These are phyloP conservation scores for Metschnikowia corniflorae DNA, from an alignment of 805 yeast genomes.

Conservation along the genomic window DNA sequence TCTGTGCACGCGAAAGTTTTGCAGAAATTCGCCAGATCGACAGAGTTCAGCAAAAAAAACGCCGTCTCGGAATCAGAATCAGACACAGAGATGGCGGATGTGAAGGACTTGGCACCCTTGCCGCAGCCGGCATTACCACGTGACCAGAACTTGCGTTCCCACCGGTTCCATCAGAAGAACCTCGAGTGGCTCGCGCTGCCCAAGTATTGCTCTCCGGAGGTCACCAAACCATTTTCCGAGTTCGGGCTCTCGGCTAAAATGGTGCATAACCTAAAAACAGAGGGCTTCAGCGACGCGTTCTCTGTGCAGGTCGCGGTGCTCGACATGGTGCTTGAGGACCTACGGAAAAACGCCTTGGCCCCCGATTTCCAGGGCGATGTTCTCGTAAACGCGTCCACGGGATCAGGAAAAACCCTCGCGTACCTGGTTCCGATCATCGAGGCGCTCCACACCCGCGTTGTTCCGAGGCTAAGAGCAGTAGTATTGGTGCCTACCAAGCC, in stretches of 20 bases:
- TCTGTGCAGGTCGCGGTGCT: constrained; percentile 73
- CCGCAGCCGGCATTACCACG: constrained; percentile 79
- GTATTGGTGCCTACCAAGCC: constrained; percentile 89
- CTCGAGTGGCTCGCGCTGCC: constrained; percentile 71
- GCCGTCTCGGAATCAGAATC: constrained; percentile 27
- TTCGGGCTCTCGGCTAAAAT: constrained; percentile 45
- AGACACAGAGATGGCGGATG: constrained; percentile 18
- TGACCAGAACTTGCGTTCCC: constrained; percentile 39
- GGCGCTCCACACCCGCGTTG: constrained; percentile 54
- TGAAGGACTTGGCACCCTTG: constrained; percentile 55
- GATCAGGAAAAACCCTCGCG: constrained; percentile 93
- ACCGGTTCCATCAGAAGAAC: constrained; percentile 27
- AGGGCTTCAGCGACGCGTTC: constrained; percentile 57
- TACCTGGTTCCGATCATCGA: constrained; percentile 83
- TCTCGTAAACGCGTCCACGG: constrained; percentile 90
- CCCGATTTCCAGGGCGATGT: constrained; percentile 70
- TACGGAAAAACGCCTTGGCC: constrained; percentile 33
- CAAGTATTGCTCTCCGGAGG: constrained; percentile 47
- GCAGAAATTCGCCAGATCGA: constrained; percentile 43
- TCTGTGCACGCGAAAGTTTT: constrained; percentile 51
- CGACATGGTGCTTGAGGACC: constrained; percentile 46
- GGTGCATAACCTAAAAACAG: constrained; percentile 42
- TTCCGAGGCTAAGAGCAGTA: constrained; percentile 72
- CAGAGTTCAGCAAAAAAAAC: constrained; percentile 9
- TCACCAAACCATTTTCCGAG: constrained; percentile 45